These are phyloP conservation scores for Cyamopsis tetragonoloba DNA, from an alignment of 306 rosid species.

Conservation along the genomic window DNA sequence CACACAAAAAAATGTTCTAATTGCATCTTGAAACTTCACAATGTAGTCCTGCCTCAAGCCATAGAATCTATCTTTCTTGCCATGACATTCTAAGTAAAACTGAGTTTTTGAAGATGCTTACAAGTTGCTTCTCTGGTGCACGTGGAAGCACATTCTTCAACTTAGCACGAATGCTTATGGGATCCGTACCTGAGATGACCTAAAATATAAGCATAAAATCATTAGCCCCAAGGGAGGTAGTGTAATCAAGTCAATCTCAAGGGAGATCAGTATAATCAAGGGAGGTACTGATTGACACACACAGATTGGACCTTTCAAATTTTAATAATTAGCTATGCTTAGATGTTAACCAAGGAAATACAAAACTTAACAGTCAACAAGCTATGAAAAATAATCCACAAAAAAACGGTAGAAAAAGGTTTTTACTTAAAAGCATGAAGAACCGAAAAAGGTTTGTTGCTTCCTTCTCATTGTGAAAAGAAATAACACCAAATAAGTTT, in stretches of 20 bases:
- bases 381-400: background rate
- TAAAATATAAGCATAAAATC: conserved; percentile 24
- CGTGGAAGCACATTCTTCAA: conserved; percentile 73
- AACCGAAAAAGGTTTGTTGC: background rate
- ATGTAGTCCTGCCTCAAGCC: conserved; percentile 1
- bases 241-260: too few relatives aligned
- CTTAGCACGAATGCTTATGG: conserved; percentile 67
- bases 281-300: background rate
- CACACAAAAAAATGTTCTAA: conserved; percentile 5
- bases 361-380: background rate
- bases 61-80: background rate
- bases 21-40: background rate
- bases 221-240: too few relatives aligned
- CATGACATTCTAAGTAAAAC: background rate
- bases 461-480: background rate
- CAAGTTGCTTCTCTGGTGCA: conserved; percentile 94
- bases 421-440: background rate
- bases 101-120: conserved; percentile 36
- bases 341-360: background rate
- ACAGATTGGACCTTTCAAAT: conserved; percentile 5
- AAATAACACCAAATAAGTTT: background rate
- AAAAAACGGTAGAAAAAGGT: background rate
- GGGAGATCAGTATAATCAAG: too few relatives aligned
- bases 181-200: conserved; percentile 93
- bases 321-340: background rate